Conservation (phyloP, 2,329 filamentous ascomycete species). For the Bipolaris bicolor region DNA sequence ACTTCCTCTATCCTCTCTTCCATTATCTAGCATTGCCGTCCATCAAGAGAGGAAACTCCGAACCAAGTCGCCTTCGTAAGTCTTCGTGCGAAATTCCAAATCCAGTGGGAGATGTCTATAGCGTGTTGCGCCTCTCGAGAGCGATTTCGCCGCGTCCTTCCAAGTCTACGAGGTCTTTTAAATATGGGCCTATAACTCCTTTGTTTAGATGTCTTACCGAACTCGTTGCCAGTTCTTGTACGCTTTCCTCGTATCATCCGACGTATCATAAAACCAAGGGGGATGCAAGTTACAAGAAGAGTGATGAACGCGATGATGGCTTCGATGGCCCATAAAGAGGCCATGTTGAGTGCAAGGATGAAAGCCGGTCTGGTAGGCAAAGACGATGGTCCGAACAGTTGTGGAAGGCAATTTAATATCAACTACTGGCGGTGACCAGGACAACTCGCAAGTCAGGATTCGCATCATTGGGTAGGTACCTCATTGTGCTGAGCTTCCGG, state of each 20-base stretch:
- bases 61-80: too few species aligned
- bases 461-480: not conserved
- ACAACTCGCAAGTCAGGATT: not conserved
- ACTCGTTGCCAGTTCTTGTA: not conserved
- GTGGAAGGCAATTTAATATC: too few species aligned
- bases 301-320: not conserved
- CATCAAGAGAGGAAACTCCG: too few species aligned
- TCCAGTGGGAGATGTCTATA: not conserved
- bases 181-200: not conserved
- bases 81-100: too few species aligned
- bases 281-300: not conserved
- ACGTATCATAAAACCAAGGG: not conserved
- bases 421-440: too few species aligned
- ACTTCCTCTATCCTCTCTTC: too few species aligned
- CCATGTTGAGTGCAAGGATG: not conserved
- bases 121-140: not conserved
- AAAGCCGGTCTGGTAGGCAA: not conserved
- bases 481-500: too few species aligned
- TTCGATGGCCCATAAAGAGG: not conserved
- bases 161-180: not conserved
- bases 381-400: not conserved
- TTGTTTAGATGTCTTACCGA: not conserved
- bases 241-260: not conserved
- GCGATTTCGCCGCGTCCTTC: not conserved
- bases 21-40: too few species aligned